These are phyloP conservation scores for Euphrasia confusa DNA, from an alignment of 257 asterid species.

Conservation along the genomic window DNA sequence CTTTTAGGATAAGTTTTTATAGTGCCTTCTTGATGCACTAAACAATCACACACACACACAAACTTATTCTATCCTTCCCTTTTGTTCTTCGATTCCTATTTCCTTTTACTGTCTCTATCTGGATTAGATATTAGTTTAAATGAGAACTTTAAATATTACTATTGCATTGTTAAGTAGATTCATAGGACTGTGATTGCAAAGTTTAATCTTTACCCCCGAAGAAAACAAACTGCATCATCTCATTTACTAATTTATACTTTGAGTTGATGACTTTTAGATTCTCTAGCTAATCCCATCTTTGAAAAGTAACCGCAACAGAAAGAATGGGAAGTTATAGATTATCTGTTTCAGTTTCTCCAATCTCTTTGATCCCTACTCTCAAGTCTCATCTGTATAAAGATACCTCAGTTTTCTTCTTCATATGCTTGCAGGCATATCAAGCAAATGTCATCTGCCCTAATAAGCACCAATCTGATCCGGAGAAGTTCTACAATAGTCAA, in stretches of 20 bases:
- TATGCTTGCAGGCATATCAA: constrained; percentile 70
- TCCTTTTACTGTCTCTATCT: not conserved
- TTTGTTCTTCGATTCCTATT: not conserved
- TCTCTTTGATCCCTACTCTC: constrained; percentile 13
- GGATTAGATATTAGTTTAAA: not conserved
- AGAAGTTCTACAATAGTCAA: constrained; percentile 72
- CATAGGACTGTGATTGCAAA: not conserved
- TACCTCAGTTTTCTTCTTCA: constrained; percentile 26
- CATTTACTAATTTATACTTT: constrained; percentile 17
- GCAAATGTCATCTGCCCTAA: constrained; percentile 98
- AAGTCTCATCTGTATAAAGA: constrained; percentile 16
- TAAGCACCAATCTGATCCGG: constrained; percentile 97
- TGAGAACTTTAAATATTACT: not conserved
- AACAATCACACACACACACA: not conserved
- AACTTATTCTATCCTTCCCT: not conserved
- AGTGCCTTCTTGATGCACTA: constrained; percentile 6
- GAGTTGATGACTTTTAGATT: constrained; percentile 17
- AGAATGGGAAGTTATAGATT: constrained; percentile 19
- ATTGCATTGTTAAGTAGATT: constrained; percentile 2
- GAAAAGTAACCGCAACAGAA: not conserved
- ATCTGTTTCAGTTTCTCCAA: constrained; percentile 17
- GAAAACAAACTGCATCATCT: not conserved
- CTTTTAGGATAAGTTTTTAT: constrained; percentile 12
- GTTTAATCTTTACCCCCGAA: not conserved
- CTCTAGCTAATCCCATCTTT: constrained; percentile 17